Evolutionary conservation across 2,329 filamentous ascomycete genomes (phyloP).

Genomic region (Colletotrichum theobromicola): DNA sequence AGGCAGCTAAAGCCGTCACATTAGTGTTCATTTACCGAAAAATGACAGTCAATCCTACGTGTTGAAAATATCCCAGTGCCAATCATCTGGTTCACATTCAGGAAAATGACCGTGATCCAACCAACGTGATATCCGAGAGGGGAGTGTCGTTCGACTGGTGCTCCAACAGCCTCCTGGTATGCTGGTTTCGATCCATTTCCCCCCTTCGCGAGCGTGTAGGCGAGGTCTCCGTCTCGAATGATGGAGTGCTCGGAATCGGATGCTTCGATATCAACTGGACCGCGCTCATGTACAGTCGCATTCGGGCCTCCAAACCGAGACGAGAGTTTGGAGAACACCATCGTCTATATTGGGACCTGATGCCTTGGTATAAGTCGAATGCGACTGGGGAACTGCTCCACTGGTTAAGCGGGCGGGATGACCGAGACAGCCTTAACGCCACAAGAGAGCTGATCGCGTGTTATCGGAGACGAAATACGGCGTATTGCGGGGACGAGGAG

Average conservation of each 20-base stretch:
- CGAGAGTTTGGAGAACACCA: neutral
- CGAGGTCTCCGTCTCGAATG: constrained; percentile 42
- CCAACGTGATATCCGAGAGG: constrained; percentile 66
- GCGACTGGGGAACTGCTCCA: neutral
- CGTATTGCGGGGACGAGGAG: neutral
- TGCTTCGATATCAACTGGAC: neutral
- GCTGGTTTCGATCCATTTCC: constrained; percentile 54
- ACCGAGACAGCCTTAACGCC: too few relatives aligned
- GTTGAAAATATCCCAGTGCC: constrained; percentile 69
- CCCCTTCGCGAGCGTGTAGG: constrained; percentile 45
- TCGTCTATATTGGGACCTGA: neutral
- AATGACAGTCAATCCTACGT: constrained; percentile 39
- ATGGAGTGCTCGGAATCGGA: constrained; percentile 29
- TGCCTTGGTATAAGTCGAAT: neutral
- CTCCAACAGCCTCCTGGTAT: constrained; percentile 66
- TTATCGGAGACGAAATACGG: neutral
- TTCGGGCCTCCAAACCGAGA: neutral
- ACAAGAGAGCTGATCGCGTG: neutral
- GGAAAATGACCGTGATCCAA: constrained; percentile 59
- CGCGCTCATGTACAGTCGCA: neutral
- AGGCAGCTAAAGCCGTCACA: constrained; percentile 48
- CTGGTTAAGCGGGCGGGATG: neutral
- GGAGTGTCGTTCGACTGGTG: constrained; percentile 62
- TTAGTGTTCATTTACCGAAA: neutral
- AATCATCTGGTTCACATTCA: constrained; percentile 68